These are phyloP conservation scores for Isochrysis galbana DNA, from an alignment of 78 protist genomes.

Conservation along the genomic window DNA sequence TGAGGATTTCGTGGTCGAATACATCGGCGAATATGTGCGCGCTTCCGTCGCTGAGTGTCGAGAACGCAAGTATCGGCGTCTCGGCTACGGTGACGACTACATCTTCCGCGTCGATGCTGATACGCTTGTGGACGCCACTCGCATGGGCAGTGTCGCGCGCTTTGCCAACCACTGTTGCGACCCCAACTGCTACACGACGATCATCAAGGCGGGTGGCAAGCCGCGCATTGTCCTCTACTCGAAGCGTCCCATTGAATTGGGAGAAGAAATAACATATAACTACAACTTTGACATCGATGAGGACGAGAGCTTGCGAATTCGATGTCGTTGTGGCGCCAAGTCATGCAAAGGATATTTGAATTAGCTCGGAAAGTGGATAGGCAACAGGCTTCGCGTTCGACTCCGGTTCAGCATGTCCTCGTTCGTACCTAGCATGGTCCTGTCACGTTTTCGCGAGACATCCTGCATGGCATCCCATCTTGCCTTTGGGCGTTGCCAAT, in stretches of 20 bases:
- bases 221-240: slow-evolving; percentile 71
- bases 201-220: slow-evolving; percentile 66
- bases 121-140: slow-evolving; percentile 92
- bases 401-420: too few relatives aligned
- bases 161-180: slow-evolving; percentile 98
- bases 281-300: slow-evolving; percentile 31
- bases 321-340: slow-evolving; percentile 14
- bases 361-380: neutral
- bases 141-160: slow-evolving; percentile 88
- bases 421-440: too few relatives aligned
- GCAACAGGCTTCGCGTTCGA: too few relatives aligned
- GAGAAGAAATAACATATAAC: slow-evolving; percentile 47
- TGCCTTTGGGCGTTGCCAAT: too few relatives aligned
- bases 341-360: slow-evolving; percentile 23
- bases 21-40: slow-evolving; percentile 94
- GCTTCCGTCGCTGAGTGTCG: slow-evolving; percentile 81
- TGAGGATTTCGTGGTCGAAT: slow-evolving; percentile 92
- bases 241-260: slow-evolving; percentile 17
- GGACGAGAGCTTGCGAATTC: neutral
- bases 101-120: slow-evolving; percentile 91
- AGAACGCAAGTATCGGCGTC: slow-evolving; percentile 78
- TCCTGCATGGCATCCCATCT: too few relatives aligned
- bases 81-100: slow-evolving; percentile 79
- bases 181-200: slow-evolving; percentile 93
- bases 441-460: too few relatives aligned